Percentiles rank a stretch among this genome's conserved stretches.
phyloP scores from a whole-genome alignment of 2,329 filamentous ascomycete species.

The Leptographium radiaticola region DNA sequence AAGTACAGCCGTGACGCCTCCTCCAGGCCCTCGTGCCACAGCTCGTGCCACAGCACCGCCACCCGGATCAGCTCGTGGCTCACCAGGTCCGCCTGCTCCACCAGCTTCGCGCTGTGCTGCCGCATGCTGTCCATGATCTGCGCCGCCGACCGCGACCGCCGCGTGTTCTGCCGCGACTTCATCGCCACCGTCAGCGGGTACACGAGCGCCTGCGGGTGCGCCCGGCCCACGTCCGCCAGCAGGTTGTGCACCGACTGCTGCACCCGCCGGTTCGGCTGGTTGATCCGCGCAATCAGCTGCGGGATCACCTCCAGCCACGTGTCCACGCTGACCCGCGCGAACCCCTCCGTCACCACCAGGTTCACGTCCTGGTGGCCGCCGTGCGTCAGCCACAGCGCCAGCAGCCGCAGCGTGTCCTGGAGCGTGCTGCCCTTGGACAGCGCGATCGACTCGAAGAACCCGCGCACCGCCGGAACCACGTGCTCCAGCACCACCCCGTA shows the following conservation, averaged over 20 bases:
- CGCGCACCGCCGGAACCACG: slow-evolving; percentile 85
- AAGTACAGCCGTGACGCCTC: slow-evolving; percentile 96
- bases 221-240: slow-evolving; percentile 81
- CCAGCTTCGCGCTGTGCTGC: slow-evolving; percentile 80
- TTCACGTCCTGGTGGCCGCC: slow-evolving; percentile 84
- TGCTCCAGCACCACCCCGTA: slow-evolving; percentile 65
- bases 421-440: slow-evolving; percentile 84
- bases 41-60: slow-evolving; percentile 94
- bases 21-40: slow-evolving; percentile 96
- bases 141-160: slow-evolving; percentile 74
- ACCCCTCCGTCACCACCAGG: slow-evolving; percentile 75
- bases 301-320: slow-evolving; percentile 98
- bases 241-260: slow-evolving; percentile 85
- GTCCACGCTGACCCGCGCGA: slow-evolving; percentile 84
- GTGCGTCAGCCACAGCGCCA: slow-evolving; percentile 94
- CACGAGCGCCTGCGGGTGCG: slow-evolving; percentile 89
- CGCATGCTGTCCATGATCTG: slow-evolving; percentile 98
- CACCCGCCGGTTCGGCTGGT: slow-evolving; percentile 81
- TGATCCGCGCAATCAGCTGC: slow-evolving; percentile 93
- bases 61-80: slow-evolving; percentile 95
- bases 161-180: slow-evolving; percentile 75
- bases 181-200: slow-evolving; percentile 96
- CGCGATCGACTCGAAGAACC: slow-evolving; percentile 96
- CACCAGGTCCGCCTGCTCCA: slow-evolving; percentile 89
- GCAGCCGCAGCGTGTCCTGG: slow-evolving; percentile 82